These are phyloP conservation scores for Prunus davidiana DNA, from an alignment of 306 rosid genomes.

Conservation along the genomic window DNA sequence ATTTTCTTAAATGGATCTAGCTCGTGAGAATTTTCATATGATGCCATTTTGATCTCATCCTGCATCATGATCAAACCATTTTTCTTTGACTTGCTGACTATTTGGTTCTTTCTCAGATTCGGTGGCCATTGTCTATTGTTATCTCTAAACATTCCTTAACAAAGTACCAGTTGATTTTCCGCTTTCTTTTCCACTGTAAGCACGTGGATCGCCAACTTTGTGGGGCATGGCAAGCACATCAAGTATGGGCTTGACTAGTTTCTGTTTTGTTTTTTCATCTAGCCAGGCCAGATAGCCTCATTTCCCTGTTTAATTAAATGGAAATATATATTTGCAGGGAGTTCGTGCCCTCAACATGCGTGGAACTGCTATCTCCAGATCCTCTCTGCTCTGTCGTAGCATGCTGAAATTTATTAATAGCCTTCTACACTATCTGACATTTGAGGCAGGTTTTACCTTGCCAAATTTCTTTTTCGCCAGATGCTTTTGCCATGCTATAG, in stretches of 20 bases:
- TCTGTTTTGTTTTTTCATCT: background rate
- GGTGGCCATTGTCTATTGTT: slow-evolving; percentile 92
- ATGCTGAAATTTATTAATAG: slow-evolving; percentile 96
- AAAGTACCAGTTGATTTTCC: slow-evolving; percentile 88
- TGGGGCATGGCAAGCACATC: slow-evolving; percentile 98
- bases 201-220: slow-evolving; percentile 95
- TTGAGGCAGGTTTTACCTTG: slow-evolving; percentile 65
- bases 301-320: slow-evolving; percentile 22
- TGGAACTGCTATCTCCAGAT: slow-evolving; percentile 87
- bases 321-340: slow-evolving; percentile 47
- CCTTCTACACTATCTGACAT: slow-evolving; percentile 92
- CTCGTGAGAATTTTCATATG: background rate
- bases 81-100: background rate
- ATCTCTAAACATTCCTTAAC: slow-evolving; percentile 78
- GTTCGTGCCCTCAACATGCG: slow-evolving; percentile 75
- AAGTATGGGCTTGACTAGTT: slow-evolving; percentile 46
- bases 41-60: background rate
- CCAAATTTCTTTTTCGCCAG: background rate
- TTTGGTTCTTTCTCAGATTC: slow-evolving; percentile 57
- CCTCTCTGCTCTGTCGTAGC: slow-evolving; percentile 91
- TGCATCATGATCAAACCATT: background rate
- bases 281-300: slow-evolving; percentile 10
- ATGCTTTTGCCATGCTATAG: slow-evolving; percentile 6
- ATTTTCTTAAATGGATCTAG: background rate
- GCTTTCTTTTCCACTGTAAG: slow-evolving; percentile 90